These are phyloP conservation scores for Leishmania braziliensis DNA, from an alignment of 208 protist species.

Conservation along the genomic window DNA sequence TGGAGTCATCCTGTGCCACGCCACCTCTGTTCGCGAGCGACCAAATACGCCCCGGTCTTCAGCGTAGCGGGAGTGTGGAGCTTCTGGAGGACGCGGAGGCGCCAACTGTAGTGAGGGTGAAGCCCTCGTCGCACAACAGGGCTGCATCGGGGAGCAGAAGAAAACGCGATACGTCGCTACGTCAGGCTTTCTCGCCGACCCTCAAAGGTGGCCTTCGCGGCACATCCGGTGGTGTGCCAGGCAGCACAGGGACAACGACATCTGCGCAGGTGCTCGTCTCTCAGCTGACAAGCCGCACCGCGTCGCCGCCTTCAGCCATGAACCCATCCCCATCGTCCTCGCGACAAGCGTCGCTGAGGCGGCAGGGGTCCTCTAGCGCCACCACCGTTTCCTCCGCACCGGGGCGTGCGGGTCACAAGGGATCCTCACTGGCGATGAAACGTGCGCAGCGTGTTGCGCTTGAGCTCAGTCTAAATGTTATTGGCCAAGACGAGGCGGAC, in stretches of 20 bases:
- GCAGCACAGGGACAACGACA: not conserved
- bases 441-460: conserved; percentile 18
- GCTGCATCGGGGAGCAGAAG: not conserved
- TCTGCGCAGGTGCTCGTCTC: not conserved
- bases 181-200: conserved; percentile 34
- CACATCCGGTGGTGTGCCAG: not conserved
- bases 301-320: not conserved
- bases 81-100: conserved; percentile 11
- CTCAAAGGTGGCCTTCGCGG: conserved; percentile 15
- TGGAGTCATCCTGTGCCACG: conserved; percentile 14
- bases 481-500: conserved; percentile 48
- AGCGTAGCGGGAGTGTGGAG: conserved; percentile 17
- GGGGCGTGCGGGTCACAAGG: not conserved
- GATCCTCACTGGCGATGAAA: not conserved
- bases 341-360: not conserved
- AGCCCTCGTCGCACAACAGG: not conserved
- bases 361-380: not conserved
- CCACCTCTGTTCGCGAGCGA: not conserved
- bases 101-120: not conserved
- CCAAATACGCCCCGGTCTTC: not conserved
- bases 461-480: conserved; percentile 19
- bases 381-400: not conserved
- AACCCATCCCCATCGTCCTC: not conserved
- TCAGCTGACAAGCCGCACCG: not conserved
- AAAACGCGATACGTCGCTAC: conserved; percentile 32